Percentiles rank a stretch among this genome's conserved stretches.
These are phyloP conservation scores for Yarrowia porcina DNA, from an alignment of 805 yeast species.

Conservation along the genomic window DNA sequence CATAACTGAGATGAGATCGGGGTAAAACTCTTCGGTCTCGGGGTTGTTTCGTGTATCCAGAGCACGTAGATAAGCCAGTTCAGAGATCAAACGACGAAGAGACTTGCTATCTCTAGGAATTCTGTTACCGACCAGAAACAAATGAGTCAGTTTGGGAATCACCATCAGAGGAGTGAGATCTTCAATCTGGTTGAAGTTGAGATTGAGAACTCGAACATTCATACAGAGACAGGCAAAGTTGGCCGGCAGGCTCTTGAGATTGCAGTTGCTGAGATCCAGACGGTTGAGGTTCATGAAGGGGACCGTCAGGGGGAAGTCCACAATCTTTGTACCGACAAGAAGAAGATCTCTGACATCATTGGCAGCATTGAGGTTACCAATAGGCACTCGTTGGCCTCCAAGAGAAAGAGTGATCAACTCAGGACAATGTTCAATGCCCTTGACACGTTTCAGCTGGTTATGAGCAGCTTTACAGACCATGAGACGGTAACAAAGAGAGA, in stretches of 20 bases:
- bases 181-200: constrained; percentile 35
- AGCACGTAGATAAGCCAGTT: neutral
- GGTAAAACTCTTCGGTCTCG: constrained; percentile 2
- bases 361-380: constrained; percentile 27
- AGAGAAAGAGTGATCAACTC: constrained; percentile 41
- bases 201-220: constrained; percentile 38
- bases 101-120: constrained; percentile 25
- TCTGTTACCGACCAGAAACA: constrained; percentile 35
- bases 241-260: constrained; percentile 33
- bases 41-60: constrained; percentile 12
- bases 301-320: constrained; percentile 29
- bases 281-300: constrained; percentile 37
- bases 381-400: constrained; percentile 29
- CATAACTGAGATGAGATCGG: constrained; percentile 3
- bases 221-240: constrained; percentile 32
- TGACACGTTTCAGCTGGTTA: constrained; percentile 31
- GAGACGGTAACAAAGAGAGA: constrained; percentile 30
- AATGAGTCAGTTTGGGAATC: constrained; percentile 34
- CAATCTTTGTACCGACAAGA: constrained; percentile 41
- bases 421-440: constrained; percentile 39
- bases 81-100: neutral
- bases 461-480: constrained; percentile 30
- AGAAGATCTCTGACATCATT: constrained; percentile 40
- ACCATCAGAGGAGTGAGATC: constrained; percentile 33
- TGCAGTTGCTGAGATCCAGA: constrained; percentile 36